phyloP scores from a whole-genome alignment of 2,329 filamentous ascomycete genomes.

The Metarhizium sp. region DNA sequence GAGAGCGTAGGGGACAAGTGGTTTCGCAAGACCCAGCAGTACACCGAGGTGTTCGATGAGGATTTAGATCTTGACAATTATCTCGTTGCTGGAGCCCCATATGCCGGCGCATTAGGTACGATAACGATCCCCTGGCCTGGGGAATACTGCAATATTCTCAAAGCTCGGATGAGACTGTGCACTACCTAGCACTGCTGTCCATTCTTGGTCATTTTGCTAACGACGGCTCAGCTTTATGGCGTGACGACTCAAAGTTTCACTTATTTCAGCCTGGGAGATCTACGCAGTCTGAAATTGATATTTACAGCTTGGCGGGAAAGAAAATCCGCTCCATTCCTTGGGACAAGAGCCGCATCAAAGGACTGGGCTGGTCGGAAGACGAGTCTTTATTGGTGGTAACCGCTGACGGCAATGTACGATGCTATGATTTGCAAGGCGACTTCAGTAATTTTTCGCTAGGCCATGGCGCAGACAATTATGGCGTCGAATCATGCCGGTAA shows the following conservation, averaged over 20 bases:
- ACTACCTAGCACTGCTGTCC: neutral
- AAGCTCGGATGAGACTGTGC: neutral
- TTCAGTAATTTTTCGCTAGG: conserved; percentile 92
- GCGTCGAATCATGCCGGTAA: conserved; percentile 71
- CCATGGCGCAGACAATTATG: conserved; percentile 78
- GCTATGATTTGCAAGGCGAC: conserved; percentile 87
- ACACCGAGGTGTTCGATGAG: conserved; percentile 85
- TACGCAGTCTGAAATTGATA: conserved; percentile 77
- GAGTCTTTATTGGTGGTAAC: conserved; percentile 85
- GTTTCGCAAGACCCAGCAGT: conserved; percentile 91
- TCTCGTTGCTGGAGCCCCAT: conserved; percentile 82
- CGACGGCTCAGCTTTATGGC: conserved; percentile 60
- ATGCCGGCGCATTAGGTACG: conserved; percentile 86
- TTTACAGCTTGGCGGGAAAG: conserved; percentile 90
- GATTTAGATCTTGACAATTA: conserved; percentile 94
- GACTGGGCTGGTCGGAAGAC: conserved; percentile 92
- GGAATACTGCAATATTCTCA: neutral
- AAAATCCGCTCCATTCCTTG: conserved; percentile 78
- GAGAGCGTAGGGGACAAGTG: conserved; percentile 87
- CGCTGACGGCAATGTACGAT: conserved; percentile 80
- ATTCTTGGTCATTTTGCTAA: neutral
- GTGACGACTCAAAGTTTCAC: conserved; percentile 77
- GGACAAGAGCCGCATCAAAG: conserved; percentile 82
- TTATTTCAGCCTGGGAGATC: conserved; percentile 64
- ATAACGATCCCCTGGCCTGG: neutral